A percentile compares a stretch with the other conserved stretches of the same genome.
These are phyloP conservation scores for Cercis canadensis DNA, from an alignment of 306 rosid genomes.

Conservation along the genomic window DNA sequence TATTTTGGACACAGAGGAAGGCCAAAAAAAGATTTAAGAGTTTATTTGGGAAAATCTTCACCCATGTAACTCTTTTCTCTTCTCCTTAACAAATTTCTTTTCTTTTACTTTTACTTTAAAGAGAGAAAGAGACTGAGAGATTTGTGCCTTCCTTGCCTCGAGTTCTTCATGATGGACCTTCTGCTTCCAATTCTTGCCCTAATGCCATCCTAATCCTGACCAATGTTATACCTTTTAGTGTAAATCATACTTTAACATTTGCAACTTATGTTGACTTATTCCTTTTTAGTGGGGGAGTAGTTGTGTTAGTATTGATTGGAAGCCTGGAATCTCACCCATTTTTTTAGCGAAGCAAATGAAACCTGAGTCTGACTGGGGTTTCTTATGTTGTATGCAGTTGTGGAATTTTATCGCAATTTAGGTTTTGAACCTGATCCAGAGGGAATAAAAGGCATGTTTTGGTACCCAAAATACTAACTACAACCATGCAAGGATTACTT, in stretches of 20 bases:
- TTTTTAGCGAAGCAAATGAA: slow-evolving; percentile 27
- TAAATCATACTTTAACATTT: slow-evolving; percentile 10
- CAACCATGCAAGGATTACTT: slow-evolving; percentile 33
- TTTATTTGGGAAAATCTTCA: neutral
- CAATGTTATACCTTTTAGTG: neutral
- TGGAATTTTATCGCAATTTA: slow-evolving; percentile 86
- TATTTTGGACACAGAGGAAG: too few relatives aligned
- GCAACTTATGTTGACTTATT: neutral
- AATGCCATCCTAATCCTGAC: neutral
- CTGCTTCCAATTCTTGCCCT: neutral
- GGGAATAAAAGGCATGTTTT: slow-evolving; percentile 98
- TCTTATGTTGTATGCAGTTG: slow-evolving; percentile 65
- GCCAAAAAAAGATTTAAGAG: too few relatives aligned
- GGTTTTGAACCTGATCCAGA: slow-evolving; percentile 97
- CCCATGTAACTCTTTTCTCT: neutral
- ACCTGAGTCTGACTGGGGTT: slow-evolving; percentile 20
- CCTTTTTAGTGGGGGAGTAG: slow-evolving; percentile 14
- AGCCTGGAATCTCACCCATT: slow-evolving; percentile 8
- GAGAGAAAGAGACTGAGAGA: too few relatives aligned
- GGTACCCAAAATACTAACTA: slow-evolving; percentile 75
- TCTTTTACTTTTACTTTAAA: neutral
- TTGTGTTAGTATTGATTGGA: slow-evolving; percentile 11
- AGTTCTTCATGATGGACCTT: neutral
- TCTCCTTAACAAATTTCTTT: too few relatives aligned
- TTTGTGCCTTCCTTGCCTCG: too few relatives aligned